A percentile compares a stretch with the other conserved stretches of the same genome.
Conservation (phyloP, 139 green algal genomes). For the Dunaliella sp. region DNA sequence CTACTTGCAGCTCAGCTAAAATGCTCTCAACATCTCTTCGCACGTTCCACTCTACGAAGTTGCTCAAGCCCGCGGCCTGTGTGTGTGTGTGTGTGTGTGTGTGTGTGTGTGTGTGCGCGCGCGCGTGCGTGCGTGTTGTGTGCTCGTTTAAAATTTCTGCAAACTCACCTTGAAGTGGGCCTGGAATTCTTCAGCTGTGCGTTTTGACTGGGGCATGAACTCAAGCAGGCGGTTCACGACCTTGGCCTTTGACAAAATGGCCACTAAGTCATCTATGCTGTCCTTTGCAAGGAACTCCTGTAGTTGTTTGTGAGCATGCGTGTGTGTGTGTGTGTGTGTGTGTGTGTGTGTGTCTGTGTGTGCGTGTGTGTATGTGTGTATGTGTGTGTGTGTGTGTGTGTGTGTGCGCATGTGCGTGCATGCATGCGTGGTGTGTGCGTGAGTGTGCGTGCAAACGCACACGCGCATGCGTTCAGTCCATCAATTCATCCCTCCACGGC, state of each 20-base stretch:
- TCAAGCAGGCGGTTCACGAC: conserved; percentile 84
- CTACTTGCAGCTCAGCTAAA: conserved; percentile 64
- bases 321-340: no score
- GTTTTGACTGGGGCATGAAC: conserved; percentile 88
- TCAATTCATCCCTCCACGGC: no score
- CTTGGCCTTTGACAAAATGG: conserved; percentile 79
- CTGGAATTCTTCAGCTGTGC: conserved; percentile 69
- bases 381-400: no score
- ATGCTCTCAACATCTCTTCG: conserved; percentile 77
- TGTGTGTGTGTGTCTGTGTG: no score
- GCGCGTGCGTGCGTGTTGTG: no score
- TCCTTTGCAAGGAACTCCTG: conserved; percentile 71
- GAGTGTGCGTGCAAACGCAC: neutral
- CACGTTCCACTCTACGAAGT: conserved; percentile 85
- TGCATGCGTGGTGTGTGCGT: no score
- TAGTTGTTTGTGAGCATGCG: no score
- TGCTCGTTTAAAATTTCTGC: no score
- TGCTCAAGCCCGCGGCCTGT: conserved; percentile 53
- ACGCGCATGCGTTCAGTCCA: neutral
- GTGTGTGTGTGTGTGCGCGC: neutral
- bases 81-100: neutral
- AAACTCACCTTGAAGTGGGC: conserved; percentile 73
- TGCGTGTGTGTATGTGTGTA: no score
- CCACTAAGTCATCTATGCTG: conserved; percentile 77
- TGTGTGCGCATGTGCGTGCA: no score